Conservation (phyloP, 257 asterid species). For the Solanum virginianum region DNA sequence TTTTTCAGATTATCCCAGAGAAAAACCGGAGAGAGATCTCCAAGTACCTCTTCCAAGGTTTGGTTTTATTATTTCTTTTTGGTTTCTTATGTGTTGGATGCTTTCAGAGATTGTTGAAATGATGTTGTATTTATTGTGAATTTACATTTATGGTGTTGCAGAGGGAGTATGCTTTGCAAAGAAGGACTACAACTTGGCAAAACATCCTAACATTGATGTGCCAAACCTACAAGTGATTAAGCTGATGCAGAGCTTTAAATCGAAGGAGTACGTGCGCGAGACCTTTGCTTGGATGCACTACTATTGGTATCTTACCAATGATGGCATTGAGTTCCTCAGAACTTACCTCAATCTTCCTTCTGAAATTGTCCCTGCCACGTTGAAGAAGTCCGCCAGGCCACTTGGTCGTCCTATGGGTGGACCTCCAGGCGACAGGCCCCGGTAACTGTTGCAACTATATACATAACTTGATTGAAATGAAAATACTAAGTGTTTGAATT, state of each 20-base stretch:
- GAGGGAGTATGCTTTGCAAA: background rate
- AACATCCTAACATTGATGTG: background rate
- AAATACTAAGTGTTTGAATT: background rate
- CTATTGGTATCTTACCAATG: slow-evolving; percentile 86
- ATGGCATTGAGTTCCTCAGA: slow-evolving; percentile 90
- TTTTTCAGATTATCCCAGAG: background rate
- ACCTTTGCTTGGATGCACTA: slow-evolving; percentile 98
- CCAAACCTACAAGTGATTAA: background rate
- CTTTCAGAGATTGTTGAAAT: background rate
- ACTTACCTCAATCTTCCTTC: slow-evolving; percentile 85
- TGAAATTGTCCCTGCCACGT: slow-evolving; percentile 86
- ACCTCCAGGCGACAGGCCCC: slow-evolving; percentile 87
- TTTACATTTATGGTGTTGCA: background rate
- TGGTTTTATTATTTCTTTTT: background rate
- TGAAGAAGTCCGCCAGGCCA: slow-evolving; percentile 89
- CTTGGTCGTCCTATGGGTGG: slow-evolving; percentile 92
- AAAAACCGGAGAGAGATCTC: background rate
- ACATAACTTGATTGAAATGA: background rate
- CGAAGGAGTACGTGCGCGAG: slow-evolving; percentile 72
- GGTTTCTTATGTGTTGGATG: background rate
- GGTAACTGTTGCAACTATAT: slow-evolving; percentile 20
- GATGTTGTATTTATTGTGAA: background rate
- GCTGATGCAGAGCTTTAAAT: background rate
- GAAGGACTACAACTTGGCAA: background rate
- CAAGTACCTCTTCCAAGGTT: background rate